These are phyloP conservation scores for Globisporangium sylvaticum DNA, from an alignment of 352 stramenopile genomes.

Conservation along the genomic window DNA sequence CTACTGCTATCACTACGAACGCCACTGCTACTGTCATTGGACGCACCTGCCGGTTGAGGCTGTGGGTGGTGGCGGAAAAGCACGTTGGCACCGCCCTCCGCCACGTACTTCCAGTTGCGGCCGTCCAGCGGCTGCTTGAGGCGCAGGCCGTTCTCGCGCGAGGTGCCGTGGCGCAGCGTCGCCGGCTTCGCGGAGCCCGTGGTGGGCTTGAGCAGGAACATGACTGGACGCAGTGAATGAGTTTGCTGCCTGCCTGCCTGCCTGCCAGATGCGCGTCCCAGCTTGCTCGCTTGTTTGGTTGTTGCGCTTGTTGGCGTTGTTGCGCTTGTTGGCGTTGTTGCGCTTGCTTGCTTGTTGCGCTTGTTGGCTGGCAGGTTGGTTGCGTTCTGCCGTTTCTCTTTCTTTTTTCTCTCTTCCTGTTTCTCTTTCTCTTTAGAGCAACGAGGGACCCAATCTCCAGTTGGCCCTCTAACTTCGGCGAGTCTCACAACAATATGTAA, in stretches of 20 bases:
- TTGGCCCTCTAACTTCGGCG: too few species aligned
- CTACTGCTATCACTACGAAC: not conserved
- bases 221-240: constrained; percentile 6
- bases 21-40: not conserved
- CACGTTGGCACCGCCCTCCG: constrained; percentile 83
- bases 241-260: not conserved
- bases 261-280: not conserved
- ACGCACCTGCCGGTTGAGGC: not conserved
- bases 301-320: not conserved
- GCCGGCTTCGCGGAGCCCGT: not conserved
- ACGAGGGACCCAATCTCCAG: too few species aligned
- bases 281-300: constrained; percentile 2
- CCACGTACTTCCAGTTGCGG: constrained; percentile 84
- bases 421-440: not conserved
- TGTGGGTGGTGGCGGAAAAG: constrained; percentile 69
- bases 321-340: not conserved
- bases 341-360: not conserved
- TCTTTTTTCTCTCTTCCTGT: not conserved
- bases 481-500: too few species aligned
- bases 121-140: constrained; percentile 28
- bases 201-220: constrained; percentile 52
- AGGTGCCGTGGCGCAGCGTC: not conserved
- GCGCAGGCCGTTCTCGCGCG: constrained; percentile 3
- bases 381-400: constrained; percentile 8
- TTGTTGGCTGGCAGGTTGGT: not conserved